Conservation (phyloP, 192 early-diverging fungal species). For the Endogone sp. region DNA sequence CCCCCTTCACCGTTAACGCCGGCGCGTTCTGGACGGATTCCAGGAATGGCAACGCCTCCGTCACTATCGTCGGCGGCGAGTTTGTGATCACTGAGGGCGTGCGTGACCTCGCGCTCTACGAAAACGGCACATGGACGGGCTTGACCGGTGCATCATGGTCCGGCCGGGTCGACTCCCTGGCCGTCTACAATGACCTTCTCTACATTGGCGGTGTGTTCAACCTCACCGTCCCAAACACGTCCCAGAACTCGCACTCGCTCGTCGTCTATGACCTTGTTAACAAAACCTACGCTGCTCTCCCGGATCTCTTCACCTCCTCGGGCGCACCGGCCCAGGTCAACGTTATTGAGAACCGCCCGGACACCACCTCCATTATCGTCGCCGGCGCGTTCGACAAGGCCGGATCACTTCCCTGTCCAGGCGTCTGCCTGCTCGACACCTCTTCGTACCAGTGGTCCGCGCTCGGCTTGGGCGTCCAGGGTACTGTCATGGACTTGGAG, state of each 20-base stretch:
- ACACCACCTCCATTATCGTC: constrained; percentile 36
- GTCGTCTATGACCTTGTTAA: constrained; percentile 50
- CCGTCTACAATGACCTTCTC: constrained; percentile 45
- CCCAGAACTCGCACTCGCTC: constrained; percentile 20
- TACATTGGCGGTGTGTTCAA: constrained; percentile 56
- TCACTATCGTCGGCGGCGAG: constrained; percentile 49
- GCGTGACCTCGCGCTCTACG: constrained; percentile 41
- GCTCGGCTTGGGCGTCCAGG: constrained; percentile 21
- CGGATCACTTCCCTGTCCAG: constrained; percentile 13
- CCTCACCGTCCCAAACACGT: constrained; percentile 2
- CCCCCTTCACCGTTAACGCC: constrained; percentile 32
- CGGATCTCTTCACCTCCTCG: constrained; percentile 22
- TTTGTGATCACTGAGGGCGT: constrained; percentile 40
- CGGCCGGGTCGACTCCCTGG: constrained; percentile 48
- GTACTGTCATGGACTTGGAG: constrained; percentile 25
- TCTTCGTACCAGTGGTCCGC: constrained; percentile 17
- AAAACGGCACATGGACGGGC: constrained; percentile 41
- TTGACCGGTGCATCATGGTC: constrained; percentile 30
- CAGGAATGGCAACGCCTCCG: constrained; percentile 15
- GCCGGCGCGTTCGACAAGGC: constrained; percentile 55
- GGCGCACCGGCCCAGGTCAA: constrained; percentile 12
- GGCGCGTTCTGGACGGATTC: constrained; percentile 50
- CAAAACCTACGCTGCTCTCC: constrained; percentile 14
- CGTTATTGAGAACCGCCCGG: constrained; percentile 4
- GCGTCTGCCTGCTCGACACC: constrained; percentile 18